A percentile compares a stretch with the other conserved stretches of the same genome.
phyloP scores from a whole-genome alignment of 2,329 filamentous ascomycete genomes.

The Claviceps maximensis region DNA sequence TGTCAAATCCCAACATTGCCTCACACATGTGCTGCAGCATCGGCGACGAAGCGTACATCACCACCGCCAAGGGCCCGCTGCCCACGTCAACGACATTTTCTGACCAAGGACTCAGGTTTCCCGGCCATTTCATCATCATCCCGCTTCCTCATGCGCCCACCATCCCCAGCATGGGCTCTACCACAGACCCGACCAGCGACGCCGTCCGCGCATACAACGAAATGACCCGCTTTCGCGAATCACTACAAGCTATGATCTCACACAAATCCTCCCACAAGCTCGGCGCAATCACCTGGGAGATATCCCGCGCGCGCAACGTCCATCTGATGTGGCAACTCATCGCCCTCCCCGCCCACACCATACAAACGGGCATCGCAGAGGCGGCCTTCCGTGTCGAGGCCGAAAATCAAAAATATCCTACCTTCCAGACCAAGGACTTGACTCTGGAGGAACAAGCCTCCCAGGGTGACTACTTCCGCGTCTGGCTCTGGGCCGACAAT shows the following conservation, averaged over 20 bases:
- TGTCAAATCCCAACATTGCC: constrained; percentile 72
- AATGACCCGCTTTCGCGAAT: constrained; percentile 68
- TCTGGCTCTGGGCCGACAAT: constrained; percentile 63
- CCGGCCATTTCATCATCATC: constrained; percentile 82
- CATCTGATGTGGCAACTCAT: constrained; percentile 93
- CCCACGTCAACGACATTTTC: constrained; percentile 56
- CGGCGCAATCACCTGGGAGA: constrained; percentile 84
- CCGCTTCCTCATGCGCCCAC: constrained; percentile 73
- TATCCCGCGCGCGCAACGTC: constrained; percentile 67
- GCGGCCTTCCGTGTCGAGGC: constrained; percentile 81
- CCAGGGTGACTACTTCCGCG: constrained; percentile 58
- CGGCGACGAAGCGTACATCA: constrained; percentile 75
- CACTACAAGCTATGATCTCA: constrained; percentile 70
- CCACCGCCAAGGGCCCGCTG: constrained; percentile 83
- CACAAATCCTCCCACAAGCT: constrained; percentile 42
- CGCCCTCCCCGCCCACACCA: constrained; percentile 55
- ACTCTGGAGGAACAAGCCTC: constrained; percentile 35
- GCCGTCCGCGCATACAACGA: constrained; percentile 55
- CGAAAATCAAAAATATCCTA: constrained; percentile 52
- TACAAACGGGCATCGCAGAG: constrained; percentile 65
- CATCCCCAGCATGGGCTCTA: constrained; percentile 49
- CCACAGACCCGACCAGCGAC: constrained; percentile 34
- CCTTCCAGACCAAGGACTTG: constrained; percentile 35
- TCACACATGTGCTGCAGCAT: constrained; percentile 85
- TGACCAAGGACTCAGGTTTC: constrained; percentile 54